Percentiles rank a stretch among this genome's conserved stretches.
Conservation (phyloP, 2,329 filamentous ascomycete species). For the Elsinoe arachidis region DNA sequence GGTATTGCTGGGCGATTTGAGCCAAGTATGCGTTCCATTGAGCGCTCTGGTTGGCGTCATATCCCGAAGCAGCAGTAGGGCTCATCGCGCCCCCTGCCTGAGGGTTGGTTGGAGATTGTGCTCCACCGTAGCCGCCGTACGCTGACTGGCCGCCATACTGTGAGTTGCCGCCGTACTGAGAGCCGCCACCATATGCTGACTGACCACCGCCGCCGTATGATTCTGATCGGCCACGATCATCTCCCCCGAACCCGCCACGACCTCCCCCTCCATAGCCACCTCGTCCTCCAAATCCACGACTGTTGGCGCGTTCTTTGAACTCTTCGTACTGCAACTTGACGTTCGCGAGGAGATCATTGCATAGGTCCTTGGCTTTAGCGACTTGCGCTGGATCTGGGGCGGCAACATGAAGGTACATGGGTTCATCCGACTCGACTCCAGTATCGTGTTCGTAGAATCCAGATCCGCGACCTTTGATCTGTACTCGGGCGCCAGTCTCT, state of each 20-base stretch:
- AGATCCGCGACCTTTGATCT: slow-evolving; percentile 94
- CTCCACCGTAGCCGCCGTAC: slow-evolving; percentile 14
- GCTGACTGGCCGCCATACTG: slow-evolving; percentile 14
- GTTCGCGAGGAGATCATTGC: slow-evolving; percentile 75
- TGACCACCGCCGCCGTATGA: slow-evolving; percentile 17
- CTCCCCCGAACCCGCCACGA: slow-evolving; percentile 31
- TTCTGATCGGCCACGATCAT: slow-evolving; percentile 26
- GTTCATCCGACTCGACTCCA: slow-evolving; percentile 84
- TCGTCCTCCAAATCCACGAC: slow-evolving; percentile 32
- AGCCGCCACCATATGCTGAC: slow-evolving; percentile 25
- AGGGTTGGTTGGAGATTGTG: slow-evolving; percentile 22
- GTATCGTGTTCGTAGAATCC: slow-evolving; percentile 86
- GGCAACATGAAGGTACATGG: slow-evolving; percentile 93
- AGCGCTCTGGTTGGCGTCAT: slow-evolving; percentile 20
- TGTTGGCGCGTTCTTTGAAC: slow-evolving; percentile 63
- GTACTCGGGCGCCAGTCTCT: slow-evolving; percentile 88
- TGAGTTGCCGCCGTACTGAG: slow-evolving; percentile 17
- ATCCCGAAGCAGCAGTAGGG: slow-evolving; percentile 16
- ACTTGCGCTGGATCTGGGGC: slow-evolving; percentile 84
- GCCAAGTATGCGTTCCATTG: not conserved
- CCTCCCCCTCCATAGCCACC: slow-evolving; percentile 29
- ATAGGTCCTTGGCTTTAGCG: slow-evolving; percentile 76
- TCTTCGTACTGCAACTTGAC: slow-evolving; percentile 82
- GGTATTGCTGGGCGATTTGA: slow-evolving; percentile 43
- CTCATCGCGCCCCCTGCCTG: slow-evolving; percentile 22